Base-by-base conservation (phyloP, 2,329 filamentous ascomycete species). In the Aciculosporium take region DNA sequence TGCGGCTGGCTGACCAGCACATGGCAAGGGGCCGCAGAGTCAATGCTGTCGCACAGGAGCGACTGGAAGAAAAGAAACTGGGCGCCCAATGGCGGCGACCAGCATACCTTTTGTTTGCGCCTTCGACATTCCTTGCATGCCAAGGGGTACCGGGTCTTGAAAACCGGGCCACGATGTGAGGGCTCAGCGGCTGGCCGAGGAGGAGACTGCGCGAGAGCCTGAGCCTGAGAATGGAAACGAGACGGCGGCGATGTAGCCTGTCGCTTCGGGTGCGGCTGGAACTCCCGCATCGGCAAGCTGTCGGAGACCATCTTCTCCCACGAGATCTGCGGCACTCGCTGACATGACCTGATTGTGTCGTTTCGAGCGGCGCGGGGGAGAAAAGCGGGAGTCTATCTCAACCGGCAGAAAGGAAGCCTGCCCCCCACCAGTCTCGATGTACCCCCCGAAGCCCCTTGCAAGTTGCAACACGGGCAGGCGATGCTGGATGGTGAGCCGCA, bases 61-160 rank as follows among this genome's bases (percentile, higher is more conserved):
- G n/a, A n/a, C n/a, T n/a, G n/a, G n/a, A n/a, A n/a, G n/a, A 23
- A 23, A 15, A 24, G 18, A 20, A 5, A 8, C 10, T 20, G 12
- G 7, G 25, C 21, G 6, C 38, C 27, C 23, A 17, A 27, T 7
- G 21, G 7, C 13, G 21, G 7, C 13, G n/a, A 39, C 46, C 32
- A 20, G 24, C 31, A 7, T 34, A 68, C 69, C 60, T 66, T 71
- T 57, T 72, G 68, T 50, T 72, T 72, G 44, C 69, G 59, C 45
- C 68, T 59, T 36, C 68, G 64, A 42, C 69, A 72, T 49, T 72
- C 69, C 3, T 63, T 63, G 50, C 69, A 72, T 17, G 67, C 69
- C 17, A 64, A 68, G 30, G 56, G 54, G 29, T 45, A 45, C 39
- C 49, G 47, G 6, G 48, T 45, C 49, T 49, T 53, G 40, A 42